Evolutionary conservation across 495 filamentous ascomycete genomes (phyloP).

Genomic region (Immersiella caudata): DNA sequence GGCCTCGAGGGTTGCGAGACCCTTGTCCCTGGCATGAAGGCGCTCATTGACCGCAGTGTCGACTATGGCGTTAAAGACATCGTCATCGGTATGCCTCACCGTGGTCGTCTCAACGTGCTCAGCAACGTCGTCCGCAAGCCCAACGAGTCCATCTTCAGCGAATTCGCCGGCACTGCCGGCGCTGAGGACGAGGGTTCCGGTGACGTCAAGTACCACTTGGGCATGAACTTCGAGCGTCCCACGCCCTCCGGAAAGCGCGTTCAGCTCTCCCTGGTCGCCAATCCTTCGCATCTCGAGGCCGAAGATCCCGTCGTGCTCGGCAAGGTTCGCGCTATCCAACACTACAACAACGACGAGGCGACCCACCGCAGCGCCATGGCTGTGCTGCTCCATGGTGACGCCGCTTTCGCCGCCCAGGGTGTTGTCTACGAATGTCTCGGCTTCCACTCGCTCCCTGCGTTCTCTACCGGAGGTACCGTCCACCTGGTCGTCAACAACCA

Average conservation of each 20-base stretch:
- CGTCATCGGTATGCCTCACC: conserved; percentile 98
- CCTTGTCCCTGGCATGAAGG: conserved; percentile 98
- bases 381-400: conserved; percentile 93
- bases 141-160: conserved; percentile 98
- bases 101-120: conserved; percentile 95
- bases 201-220: conserved; percentile 98
- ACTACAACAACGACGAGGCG: conserved; percentile 97
- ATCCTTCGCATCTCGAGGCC: conserved; percentile 97
- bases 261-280: conserved; percentile 95
- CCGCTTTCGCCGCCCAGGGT: conserved; percentile 94
- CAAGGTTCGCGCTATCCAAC: conserved; percentile 96
- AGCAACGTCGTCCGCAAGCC: conserved; percentile 98
- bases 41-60: conserved; percentile 94
- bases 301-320: conserved; percentile 97
- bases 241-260: conserved; percentile 98
- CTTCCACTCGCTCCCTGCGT: conserved; percentile 91
- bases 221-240: conserved; percentile 99
- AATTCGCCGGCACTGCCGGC: conserved; percentile 88
- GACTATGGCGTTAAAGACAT: conserved; percentile 99
- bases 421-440: conserved; percentile 98
- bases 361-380: conserved; percentile 88
- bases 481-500: conserved; percentile 99
- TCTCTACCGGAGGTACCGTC: conserved; percentile 96
- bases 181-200: conserved; percentile 94
- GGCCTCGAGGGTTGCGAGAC: conserved; percentile 96